Percentiles rank a stretch among this genome's conserved stretches.
These are phyloP conservation scores for Gigaspora rosea DNA, from an alignment of 192 early-diverging fungal genomes.

Conservation along the genomic window DNA sequence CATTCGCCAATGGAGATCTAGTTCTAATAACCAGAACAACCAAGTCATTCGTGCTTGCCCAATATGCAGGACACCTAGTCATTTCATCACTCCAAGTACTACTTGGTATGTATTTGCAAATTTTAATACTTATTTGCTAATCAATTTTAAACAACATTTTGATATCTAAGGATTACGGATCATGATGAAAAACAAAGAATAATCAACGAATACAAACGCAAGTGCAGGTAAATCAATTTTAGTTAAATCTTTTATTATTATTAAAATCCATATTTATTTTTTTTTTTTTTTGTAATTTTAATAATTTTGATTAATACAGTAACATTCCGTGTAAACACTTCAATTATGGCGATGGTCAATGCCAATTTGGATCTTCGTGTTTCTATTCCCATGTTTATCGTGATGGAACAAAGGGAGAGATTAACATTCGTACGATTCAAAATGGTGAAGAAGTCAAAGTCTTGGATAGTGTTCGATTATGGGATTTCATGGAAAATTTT, in stretches of 20 bases:
- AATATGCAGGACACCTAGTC: conserved; percentile 22
- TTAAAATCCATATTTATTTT: no score
- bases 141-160: no score
- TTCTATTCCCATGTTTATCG: conserved; percentile 34
- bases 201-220: conserved; percentile 33
- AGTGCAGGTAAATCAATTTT: conserved; percentile 20
- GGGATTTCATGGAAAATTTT: conserved; percentile 34
- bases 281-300: background rate
- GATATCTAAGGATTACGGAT: conserved; percentile 19
- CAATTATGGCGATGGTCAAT: conserved; percentile 34
- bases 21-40: conserved; percentile 26
- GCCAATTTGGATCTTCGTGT: conserved; percentile 35
- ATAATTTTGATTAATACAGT: conserved; percentile 16
- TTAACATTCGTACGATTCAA: conserved; percentile 26
- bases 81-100: conserved; percentile 35
- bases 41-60: conserved; percentile 33
- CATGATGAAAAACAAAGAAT: conserved; percentile 28
- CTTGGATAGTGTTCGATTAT: conserved; percentile 29
- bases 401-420: conserved; percentile 32
- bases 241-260: no score
- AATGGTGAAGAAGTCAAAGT: conserved; percentile 31
- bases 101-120: conserved; percentile 7
- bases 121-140: no score
- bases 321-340: conserved; percentile 34
- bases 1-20: conserved; percentile 34